Evolutionary conservation across 73 alveolate genomes (phyloP), one percentile per base, ranked within the genome.

Genomic region (Symbiodinium pilosum): DNA sequence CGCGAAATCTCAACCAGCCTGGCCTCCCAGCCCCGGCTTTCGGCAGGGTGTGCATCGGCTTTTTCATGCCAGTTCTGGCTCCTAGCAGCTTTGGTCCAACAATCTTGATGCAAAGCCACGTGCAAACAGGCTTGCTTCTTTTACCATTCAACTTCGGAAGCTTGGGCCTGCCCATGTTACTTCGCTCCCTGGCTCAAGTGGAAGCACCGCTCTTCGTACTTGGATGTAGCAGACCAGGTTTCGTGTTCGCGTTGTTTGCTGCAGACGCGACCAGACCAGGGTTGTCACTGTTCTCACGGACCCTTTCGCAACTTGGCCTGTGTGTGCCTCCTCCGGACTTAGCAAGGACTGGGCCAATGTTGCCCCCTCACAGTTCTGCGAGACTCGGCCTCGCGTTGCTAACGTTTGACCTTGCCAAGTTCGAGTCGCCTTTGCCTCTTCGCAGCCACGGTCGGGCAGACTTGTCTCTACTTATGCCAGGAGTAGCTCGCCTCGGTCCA

Each of bases 211-310:
- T 38, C 16, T 69, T 24, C 2, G 32, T n/a, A 11, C 3, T 28
- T 4, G 97, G 97, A 14, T 16, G 68, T 47, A 28, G 88, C 30
- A 12, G 97, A 28, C 28, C 77, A 39, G 97, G 88, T 41, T 69
- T 42, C 42, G 73, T 68, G 75, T 88, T 28, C 68, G 11, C 8
- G 51, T 69, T 40, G 44, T 43, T 64, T 36, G 64, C 41, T 24
- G 59, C 59, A 0, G 64, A 28, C 36, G 32, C 11, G 24, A 9
- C 32, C 26, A 3, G 38, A 5, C 30, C 41, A 16, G 89, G 34
- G 43, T 41, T 41, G 20, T 59, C 40, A 69, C n/a, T 39, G 43
- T 73, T 2, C 2, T 18, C 86, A 24, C 47, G 64, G 39, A 30
- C 42, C 87, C 52, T 54, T 28, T 40, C 89, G 36, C 47, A 26